Evolutionary conservation across 805 yeast species (phyloP).

Genomic region (Candida vaughaniae): DNA sequence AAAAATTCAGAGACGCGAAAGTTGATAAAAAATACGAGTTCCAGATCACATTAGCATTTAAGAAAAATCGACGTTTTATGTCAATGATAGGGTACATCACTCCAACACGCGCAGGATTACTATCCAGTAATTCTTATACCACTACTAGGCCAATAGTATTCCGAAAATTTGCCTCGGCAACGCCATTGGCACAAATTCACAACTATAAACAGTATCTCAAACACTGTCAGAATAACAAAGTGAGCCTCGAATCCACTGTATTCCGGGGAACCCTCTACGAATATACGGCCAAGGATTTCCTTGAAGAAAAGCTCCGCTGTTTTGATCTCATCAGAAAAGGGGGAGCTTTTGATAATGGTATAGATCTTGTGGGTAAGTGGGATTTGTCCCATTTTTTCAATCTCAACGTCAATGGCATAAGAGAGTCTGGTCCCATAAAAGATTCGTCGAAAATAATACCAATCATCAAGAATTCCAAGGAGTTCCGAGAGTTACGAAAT

Average conservation of each 20-base stretch:
- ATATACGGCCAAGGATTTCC: constrained; percentile 37
- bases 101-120: too few relatives aligned
- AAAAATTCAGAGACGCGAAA: too few relatives aligned
- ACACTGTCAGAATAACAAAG: constrained; percentile 23
- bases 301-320: constrained; percentile 39
- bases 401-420: constrained; percentile 9
- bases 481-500: constrained; percentile 13
- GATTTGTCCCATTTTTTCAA: constrained; percentile 27
- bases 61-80: too few relatives aligned
- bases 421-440: background rate
- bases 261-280: constrained; percentile 60
- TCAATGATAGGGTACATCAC: too few relatives aligned
- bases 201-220: constrained; percentile 20
- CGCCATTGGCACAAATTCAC: constrained; percentile 5
- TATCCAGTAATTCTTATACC: background rate
- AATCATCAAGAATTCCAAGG: constrained; percentile 18
- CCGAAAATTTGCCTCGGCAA: constrained; percentile 3
- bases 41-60: too few relatives aligned
- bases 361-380: constrained; percentile 58
- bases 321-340: constrained; percentile 45
- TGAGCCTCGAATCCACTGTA: constrained; percentile 36
- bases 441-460: constrained; percentile 10
- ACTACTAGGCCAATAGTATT: too few relatives aligned
- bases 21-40: too few relatives aligned
- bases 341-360: constrained; percentile 56